Evolutionary conservation across 73 alveolate genomes (phyloP).

Genomic region (Symbiodinium pilosum): DNA sequence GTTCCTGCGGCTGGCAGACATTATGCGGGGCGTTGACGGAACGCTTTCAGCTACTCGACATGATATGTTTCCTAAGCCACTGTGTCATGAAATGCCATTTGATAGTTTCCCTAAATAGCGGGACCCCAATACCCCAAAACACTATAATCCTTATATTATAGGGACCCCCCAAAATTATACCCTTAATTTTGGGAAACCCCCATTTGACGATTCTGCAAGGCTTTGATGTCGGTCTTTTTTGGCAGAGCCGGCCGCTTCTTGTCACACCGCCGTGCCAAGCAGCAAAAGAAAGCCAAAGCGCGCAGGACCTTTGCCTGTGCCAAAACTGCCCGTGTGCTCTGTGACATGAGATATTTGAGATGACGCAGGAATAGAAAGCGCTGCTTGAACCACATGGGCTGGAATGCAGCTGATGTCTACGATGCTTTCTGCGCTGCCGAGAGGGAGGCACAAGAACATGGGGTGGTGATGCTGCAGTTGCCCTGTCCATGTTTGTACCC

Average conservation of each 20-base stretch:
- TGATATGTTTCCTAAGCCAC: not conserved
- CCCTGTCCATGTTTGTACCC: not conserved
- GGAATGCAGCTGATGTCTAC: conserved; percentile 38
- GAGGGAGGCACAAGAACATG: conserved; percentile 28
- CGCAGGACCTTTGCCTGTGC: too few species aligned
- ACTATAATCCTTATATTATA: too few species aligned
- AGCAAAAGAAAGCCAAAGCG: not conserved
- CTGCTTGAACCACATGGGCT: conserved; percentile 13
- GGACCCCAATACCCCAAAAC: too few species aligned
- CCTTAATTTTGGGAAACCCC: not conserved
- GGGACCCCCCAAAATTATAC: too few species aligned
- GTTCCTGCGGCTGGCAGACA: conserved; percentile 59
- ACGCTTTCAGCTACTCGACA: conserved; percentile 30
- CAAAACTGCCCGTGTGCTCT: too few species aligned
- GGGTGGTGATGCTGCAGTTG: too few species aligned
- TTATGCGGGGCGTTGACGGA: conserved; percentile 72
- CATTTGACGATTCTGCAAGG: not conserved
- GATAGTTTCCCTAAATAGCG: too few species aligned
- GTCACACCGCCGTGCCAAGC: conserved; percentile 34
- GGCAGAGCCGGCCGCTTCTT: conserved; percentile 50
- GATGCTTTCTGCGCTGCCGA: conserved; percentile 65
- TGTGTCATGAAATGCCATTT: not conserved
- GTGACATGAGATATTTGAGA: too few species aligned
- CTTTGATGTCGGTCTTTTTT: conserved; percentile 53
- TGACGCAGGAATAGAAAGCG: conserved; percentile 2